Evolutionary conservation across 2,329 filamentous ascomycete genomes (phyloP).

Genomic region (Fusarium miscanthi): DNA sequence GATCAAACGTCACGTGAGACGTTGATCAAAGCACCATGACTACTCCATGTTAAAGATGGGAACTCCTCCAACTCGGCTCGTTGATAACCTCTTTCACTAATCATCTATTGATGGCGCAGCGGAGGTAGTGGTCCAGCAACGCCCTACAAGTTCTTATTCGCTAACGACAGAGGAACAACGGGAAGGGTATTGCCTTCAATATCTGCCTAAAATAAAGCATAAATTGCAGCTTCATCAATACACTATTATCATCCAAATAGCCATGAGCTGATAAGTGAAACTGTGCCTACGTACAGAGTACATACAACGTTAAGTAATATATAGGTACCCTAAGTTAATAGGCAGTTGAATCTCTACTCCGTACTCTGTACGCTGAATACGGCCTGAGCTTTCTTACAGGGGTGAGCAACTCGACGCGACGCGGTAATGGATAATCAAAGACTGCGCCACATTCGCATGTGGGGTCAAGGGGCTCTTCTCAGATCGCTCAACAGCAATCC

Average conservation of each 20-base stretch:
- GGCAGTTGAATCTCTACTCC: neutral
- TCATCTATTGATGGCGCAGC: neutral
- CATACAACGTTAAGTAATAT: neutral
- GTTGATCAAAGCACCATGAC: neutral
- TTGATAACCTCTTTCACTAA: neutral
- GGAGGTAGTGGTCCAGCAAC: neutral
- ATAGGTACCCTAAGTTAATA: neutral
- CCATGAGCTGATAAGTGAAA: neutral
- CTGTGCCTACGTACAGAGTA: neutral
- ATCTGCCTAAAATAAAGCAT: neutral
- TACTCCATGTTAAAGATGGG: neutral
- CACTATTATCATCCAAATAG: neutral
- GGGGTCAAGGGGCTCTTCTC: constrained; percentile 27
- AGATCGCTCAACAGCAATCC: constrained; percentile 14
- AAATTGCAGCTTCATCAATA: neutral
- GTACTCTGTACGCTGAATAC: neutral
- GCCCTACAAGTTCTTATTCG: neutral
- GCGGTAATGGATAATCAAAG: neutral
- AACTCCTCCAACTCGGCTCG: neutral
- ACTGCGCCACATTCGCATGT: constrained; percentile 38
- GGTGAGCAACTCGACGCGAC: constrained; percentile 8
- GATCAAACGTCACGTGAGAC: constrained; percentile 33
- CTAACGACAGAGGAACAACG: neutral
- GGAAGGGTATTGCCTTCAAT: neutral
- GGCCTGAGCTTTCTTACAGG: constrained; percentile 1